phyloP scores from a whole-genome alignment of 176 grass and related monocot species.

The Hyparrhenia diplandra region DNA sequence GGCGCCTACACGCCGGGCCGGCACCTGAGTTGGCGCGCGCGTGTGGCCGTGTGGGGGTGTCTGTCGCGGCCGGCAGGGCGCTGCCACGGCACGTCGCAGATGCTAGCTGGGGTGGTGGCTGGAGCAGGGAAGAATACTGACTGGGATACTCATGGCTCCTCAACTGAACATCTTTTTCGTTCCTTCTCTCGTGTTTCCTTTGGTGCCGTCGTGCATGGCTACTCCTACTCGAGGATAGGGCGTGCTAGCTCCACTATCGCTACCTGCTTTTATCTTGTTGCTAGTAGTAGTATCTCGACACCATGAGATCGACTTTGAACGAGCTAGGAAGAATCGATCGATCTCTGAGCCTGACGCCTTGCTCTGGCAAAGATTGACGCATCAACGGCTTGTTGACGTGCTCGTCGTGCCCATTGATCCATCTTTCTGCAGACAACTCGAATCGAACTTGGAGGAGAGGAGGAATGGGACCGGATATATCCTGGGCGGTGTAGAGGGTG shows the following conservation, averaged over 20 bases:
- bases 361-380: neutral
- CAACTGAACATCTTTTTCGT: neutral
- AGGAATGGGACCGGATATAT: neutral
- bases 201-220: neutral
- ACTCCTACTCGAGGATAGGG: neutral
- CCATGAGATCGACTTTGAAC: slow-evolving; percentile 4
- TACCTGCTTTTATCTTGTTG: neutral
- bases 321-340: neutral
- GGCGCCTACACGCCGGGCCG: slow-evolving; percentile 17
- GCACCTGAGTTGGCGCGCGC: slow-evolving; percentile 3
- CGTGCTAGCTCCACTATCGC: neutral
- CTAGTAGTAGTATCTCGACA: neutral
- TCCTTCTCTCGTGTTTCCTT: no score
- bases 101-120: neutral
- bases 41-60: slow-evolving; percentile 14
- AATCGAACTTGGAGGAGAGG: neutral
- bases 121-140: no score
- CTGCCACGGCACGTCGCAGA: slow-evolving; percentile 13
- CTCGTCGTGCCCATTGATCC: neutral
- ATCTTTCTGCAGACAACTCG: neutral
- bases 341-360: no score
- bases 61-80: neutral
- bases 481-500: neutral
- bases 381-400: neutral
- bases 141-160: neutral